Evolutionary conservation across 768 basidiomycete genomes (phyloP), one percentile per base, ranked within the genome.

Genomic region (Paxillus involutus): DNA sequence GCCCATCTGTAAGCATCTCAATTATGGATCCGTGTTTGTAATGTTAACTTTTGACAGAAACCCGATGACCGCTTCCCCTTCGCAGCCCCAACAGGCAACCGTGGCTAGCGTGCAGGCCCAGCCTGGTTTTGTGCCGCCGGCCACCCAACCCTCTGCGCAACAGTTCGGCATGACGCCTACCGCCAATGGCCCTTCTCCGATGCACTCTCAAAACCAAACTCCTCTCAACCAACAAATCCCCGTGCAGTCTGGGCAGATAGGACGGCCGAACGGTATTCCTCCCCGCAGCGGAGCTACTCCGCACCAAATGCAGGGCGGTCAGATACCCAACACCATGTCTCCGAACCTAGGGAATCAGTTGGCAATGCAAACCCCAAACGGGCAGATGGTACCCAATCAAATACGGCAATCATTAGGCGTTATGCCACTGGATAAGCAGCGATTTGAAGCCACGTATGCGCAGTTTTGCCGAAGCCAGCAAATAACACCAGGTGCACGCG

Each of bases 391-490:
- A 3, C 19, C 60, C 17, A 65, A 64, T 48, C 59, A 60, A n/a
- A 16, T 53, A 1, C 61, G 58, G 29, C 61, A 57, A 40, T 19
- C 54, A 7, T 12, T 35, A 33, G 50, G 17, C 1, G 47, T 71
- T 11, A 65, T 73, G 50, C 77, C 79, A 17, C 60, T 84, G 37
- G 80, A 83, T 16, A 83, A 80, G 53, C 42, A 46, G 7, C 74
- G 73, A 19, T 89, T 90, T 58, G 80, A 85, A 1, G 59, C 56
- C 3, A 74, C 78, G 14, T 85, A 80, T 62, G 75, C 75, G 47
- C 73, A 65, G 17, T 86, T 76, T 58, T 80, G 79, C 57, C 51
- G 61, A 42, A 78, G 71, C 47, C 75, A 77, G 51, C 65, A 66
- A 7, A 59, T 79, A 44, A 70, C 72, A 21, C 65, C 74, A 14